Evolutionary conservation across 2,329 filamentous ascomycete genomes (phyloP), one percentile per base, ranked within the genome.

Genomic region (Chaetomiaceae sp.): DNA sequence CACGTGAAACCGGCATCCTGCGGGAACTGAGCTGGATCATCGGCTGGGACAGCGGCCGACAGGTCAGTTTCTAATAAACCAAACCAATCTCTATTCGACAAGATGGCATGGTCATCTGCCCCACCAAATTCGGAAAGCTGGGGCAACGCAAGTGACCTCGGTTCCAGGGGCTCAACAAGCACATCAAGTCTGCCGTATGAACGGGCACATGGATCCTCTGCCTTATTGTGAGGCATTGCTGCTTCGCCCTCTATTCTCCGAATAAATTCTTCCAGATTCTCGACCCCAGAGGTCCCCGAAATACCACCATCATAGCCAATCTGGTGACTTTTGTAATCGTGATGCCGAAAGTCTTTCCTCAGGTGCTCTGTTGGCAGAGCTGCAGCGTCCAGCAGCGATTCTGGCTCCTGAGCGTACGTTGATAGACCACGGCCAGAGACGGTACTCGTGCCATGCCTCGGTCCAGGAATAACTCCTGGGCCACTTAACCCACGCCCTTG

Each of bases 201-300:
- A n/a, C n/a, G 29, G 10, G 11, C n/a, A 38, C 27, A n/a, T 33
- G 1, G n/a, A 14, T 40, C 21, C 14, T 16, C 48, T 21, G 1
- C 20, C 33, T 30, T 13, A 4, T 10, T 37, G 4, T 3, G 5
- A 25, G 27, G 7, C n/a, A 33, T 25, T 2, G 42, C 53, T 33
- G 57, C 53, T 47, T 70, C 67, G 34, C 42, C 57, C 51, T 71
- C 69, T 38, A 71, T 68, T 47, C 65, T 66, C 13, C 55, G 50
- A 36, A 34, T 48, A 23, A 56, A 56, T 10, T 56, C 34, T 36
- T 53, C 45, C n/a, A 56, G n/a, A 23, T 44, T 47, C 23, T 56
- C 54, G 2, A 20, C 3, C 1, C 33, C 40, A 11, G 30, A 14
- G 2, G 46, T 25, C 9, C 36, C 45, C 3, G 27, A 10, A 6